A percentile compares a stretch with the other conserved stretches of the same genome.
Conservation (phyloP, 1,139 yeast genomes). For the Blastobotrys persicus region DNA sequence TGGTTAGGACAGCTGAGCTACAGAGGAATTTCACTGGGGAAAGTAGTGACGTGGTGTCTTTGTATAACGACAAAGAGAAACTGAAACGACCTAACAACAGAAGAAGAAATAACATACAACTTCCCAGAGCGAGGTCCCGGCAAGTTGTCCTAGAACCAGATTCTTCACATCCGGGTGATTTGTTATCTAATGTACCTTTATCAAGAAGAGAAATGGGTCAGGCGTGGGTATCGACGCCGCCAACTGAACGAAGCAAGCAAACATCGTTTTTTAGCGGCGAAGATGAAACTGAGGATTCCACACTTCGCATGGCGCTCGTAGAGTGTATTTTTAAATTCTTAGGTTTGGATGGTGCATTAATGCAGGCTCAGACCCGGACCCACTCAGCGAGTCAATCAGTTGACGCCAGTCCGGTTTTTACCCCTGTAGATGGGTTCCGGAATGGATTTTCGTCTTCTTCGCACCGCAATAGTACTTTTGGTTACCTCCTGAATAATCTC, state of each 20-base stretch:
- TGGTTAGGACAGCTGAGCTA: slow-evolving; percentile 17
- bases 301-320: slow-evolving; percentile 65
- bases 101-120: slow-evolving; percentile 8
- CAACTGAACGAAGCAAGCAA: slow-evolving; percentile 12
- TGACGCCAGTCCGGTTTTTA: slow-evolving; percentile 28
- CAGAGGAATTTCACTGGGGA: neutral
- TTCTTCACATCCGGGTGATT: slow-evolving; percentile 73
- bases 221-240: slow-evolving; percentile 8
- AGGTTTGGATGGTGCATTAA: slow-evolving; percentile 54
- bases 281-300: slow-evolving; percentile 75
- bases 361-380: slow-evolving; percentile 11
- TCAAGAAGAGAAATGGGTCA: slow-evolving; percentile 46
- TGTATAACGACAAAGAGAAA: neutral
- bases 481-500: slow-evolving; percentile 19
- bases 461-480: slow-evolving; percentile 16
- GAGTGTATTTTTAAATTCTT: slow-evolving; percentile 72
- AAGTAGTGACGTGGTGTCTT: neutral
- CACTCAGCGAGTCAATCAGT: slow-evolving; percentile 20
- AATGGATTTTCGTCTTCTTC: slow-evolving; percentile 2
- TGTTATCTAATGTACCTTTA: slow-evolving; percentile 77
- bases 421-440: slow-evolving; percentile 19
- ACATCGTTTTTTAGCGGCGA: slow-evolving; percentile 52
- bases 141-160: slow-evolving; percentile 66
- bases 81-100: neutral
- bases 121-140: slow-evolving; percentile 42